phyloP scores from a whole-genome alignment of 2,329 filamentous ascomycete species.

The Aspergillus jensenii region DNA sequence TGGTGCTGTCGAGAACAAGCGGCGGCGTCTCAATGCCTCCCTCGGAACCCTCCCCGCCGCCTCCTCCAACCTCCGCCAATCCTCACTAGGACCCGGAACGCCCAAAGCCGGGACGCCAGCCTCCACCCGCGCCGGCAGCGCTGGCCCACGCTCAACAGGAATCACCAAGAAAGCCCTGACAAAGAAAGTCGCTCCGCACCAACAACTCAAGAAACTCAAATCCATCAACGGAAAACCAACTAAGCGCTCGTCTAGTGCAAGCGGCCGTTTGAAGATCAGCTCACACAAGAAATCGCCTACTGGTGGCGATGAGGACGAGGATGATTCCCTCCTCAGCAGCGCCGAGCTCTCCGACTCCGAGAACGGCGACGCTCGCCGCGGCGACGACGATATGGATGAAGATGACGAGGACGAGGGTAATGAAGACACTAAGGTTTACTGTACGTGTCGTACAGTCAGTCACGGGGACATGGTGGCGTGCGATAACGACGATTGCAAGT shows the following conservation, averaged over 20 bases:
- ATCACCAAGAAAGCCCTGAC: conserved; percentile 47
- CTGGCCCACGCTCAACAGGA: conserved; percentile 50
- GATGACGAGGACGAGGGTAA: conserved; percentile 52
- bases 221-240: conserved; percentile 34
- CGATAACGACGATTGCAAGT: conserved; percentile 63
- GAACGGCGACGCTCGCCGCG: conserved; percentile 30
- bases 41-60: conserved; percentile 55
- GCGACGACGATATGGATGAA: conserved; percentile 46
- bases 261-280: conserved; percentile 32
- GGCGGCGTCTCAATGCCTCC: conserved; percentile 56
- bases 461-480: conserved; percentile 69
- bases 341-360: conserved; percentile 51
- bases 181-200: conserved; percentile 58
- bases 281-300: conserved; percentile 44
- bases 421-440: conserved; percentile 63
- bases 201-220: conserved; percentile 47
- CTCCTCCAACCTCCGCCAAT: conserved; percentile 58
- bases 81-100: conserved; percentile 63
- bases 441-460: conserved; percentile 64
- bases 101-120: conserved; percentile 58
- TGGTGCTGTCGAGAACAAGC: conserved; percentile 57
- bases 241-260: conserved; percentile 45
- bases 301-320: conserved; percentile 48
- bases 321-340: conserved; percentile 55
- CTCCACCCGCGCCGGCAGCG: conserved; percentile 58